These are phyloP conservation scores for Akanthomyces uredinophilus DNA, from an alignment of 2,329 filamentous ascomycete genomes.

Conservation along the genomic window DNA sequence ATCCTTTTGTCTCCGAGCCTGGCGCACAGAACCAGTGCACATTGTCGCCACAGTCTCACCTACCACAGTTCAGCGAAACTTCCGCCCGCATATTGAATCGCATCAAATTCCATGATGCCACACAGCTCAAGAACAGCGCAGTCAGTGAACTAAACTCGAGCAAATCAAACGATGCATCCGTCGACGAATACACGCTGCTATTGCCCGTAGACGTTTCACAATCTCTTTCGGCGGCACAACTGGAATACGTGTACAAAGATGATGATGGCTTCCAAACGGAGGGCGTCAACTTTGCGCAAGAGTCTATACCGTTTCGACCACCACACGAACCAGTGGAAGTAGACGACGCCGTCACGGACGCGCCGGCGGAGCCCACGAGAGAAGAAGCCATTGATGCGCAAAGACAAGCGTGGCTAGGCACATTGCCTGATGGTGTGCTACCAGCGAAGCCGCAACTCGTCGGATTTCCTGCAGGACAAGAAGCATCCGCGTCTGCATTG, in stretches of 20 bases:
- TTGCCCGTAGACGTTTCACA: not conserved
- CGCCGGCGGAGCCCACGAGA: not conserved
- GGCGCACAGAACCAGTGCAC: slow-evolving; percentile 1
- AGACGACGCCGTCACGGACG: slow-evolving; percentile 21
- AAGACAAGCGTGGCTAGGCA: slow-evolving; percentile 28
- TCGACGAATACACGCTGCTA: not conserved
- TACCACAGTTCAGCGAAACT: slow-evolving; percentile 16
- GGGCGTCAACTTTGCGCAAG: slow-evolving; percentile 27
- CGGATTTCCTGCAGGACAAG: slow-evolving; percentile 31
- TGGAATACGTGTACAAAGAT: not conserved
- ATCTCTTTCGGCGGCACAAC: not conserved
- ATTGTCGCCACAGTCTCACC: not conserved
- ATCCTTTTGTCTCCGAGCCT: slow-evolving; percentile 4
- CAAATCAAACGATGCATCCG: not conserved
- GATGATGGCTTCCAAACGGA: slow-evolving; percentile 12
- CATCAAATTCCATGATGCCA: slow-evolving; percentile 3
- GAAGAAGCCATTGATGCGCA: slow-evolving; percentile 23
- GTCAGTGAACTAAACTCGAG: not conserved
- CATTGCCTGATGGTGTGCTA: slow-evolving; percentile 27
- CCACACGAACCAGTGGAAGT: slow-evolving; percentile 15
- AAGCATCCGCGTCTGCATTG: slow-evolving; percentile 29
- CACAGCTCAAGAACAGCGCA: not conserved
- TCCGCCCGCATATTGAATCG: slow-evolving; percentile 17
- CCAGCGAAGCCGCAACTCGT: slow-evolving; percentile 34
- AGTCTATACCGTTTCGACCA: slow-evolving; percentile 27